Conservation (phyloP, 2,329 filamentous ascomycete genomes). For the Nemania serpens region DNA sequence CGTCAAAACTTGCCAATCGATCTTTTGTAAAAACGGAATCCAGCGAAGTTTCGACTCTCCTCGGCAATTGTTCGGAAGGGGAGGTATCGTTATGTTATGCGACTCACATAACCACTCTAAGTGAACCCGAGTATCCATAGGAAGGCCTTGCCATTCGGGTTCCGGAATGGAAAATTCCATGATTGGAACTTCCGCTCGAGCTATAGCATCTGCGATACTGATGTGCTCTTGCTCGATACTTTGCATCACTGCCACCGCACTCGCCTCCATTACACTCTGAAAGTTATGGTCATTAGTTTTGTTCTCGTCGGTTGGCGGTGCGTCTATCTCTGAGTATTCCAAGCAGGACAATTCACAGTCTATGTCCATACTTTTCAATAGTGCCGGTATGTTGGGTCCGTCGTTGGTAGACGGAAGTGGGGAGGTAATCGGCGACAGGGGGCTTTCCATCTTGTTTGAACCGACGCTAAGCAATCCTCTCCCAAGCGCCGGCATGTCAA, state of each 20-base stretch:
- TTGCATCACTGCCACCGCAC: conserved; percentile 21
- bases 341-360: conserved; percentile 22
- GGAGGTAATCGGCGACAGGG: conserved; percentile 31
- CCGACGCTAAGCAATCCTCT: conserved; percentile 15
- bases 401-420: conserved; percentile 6
- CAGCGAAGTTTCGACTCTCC: conserved; percentile 35
- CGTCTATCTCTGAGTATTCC: neutral
- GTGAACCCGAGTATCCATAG: conserved; percentile 26
- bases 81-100: conserved; percentile 13
- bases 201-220: conserved; percentile 34
- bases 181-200: conserved; percentile 36
- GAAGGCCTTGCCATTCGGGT: conserved; percentile 32
- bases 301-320: neutral
- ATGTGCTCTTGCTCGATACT: conserved; percentile 38
- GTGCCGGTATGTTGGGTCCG: conserved; percentile 16
- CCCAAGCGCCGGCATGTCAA: conserved; percentile 19
- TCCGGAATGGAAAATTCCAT: conserved; percentile 38
- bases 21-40: conserved; percentile 34
- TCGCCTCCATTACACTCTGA: conserved; percentile 26
- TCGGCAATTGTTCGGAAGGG: conserved; percentile 25
- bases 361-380: conserved; percentile 28
- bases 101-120: conserved; percentile 26
- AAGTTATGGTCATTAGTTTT: conserved; percentile 26
- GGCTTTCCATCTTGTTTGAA: conserved; percentile 36
- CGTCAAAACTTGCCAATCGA: conserved; percentile 24